A percentile compares a stretch with the other conserved stretches of the same genome.
Evolutionary conservation across 2,329 filamentous ascomycete genomes (phyloP).

Genomic region (Trichophyton verrucosum): DNA sequence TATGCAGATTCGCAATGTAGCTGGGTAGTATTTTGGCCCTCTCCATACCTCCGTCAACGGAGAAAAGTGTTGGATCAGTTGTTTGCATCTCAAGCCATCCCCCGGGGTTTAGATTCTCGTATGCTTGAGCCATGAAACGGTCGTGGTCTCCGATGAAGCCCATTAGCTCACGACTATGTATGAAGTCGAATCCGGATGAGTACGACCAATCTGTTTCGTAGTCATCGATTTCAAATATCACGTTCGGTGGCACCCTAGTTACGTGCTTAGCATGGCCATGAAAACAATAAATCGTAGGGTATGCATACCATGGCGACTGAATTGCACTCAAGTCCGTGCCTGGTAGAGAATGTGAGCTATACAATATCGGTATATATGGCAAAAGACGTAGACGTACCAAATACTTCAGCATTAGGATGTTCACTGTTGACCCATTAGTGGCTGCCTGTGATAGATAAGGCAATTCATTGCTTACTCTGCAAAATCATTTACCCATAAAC

Average conservation of each 20-base stretch:
- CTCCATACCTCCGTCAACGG: constrained; percentile 21
- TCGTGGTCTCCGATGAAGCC: constrained; percentile 16
- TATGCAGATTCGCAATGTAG: constrained; percentile 1
- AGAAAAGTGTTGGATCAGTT: constrained; percentile 15
- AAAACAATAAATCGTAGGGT: not conserved
- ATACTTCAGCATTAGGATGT: constrained; percentile 5
- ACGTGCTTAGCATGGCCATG: not conserved
- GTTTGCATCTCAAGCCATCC: constrained; percentile 41
- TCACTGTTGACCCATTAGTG: not conserved
- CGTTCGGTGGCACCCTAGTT: constrained; percentile 36
- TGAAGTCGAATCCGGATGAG: constrained; percentile 28
- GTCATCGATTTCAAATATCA: constrained; percentile 38
- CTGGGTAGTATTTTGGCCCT: not conserved
- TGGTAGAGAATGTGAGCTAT: not conserved
- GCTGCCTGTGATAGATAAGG: not conserved
- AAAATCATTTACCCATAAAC: constrained; percentile 11
- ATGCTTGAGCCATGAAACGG: constrained; percentile 22
- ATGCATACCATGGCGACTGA: constrained; percentile 11
- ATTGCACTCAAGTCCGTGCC: constrained; percentile 12
- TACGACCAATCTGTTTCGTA: constrained; percentile 31
- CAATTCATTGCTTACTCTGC: constrained; percentile 6
- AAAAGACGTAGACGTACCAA: not conserved
- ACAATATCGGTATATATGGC: not conserved
- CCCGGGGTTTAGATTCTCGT: constrained; percentile 32
- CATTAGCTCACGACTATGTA: constrained; percentile 22